A percentile compares a stretch with the other conserved stretches of the same genome.
phyloP scores from a whole-genome alignment of 139 green algal species.

The Coelastrella sp. region DNA sequence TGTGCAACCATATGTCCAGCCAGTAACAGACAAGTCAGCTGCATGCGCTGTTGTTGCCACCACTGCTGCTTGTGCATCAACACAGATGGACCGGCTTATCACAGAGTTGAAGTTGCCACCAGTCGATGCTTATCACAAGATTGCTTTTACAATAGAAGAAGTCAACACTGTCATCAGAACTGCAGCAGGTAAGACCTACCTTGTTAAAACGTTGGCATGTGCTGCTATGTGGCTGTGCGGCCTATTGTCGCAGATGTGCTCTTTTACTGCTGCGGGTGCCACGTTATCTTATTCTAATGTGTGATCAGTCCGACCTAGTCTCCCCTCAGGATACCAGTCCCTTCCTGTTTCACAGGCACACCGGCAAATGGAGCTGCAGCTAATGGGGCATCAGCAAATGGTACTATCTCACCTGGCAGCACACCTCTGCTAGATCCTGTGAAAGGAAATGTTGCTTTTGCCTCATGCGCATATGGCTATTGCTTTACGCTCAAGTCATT shows the following conservation, averaged over 20 bases:
- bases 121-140: constrained; percentile 98
- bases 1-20: background rate
- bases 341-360: background rate
- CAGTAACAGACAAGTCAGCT: background rate
- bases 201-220: too few species aligned
- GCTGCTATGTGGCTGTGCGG: background rate
- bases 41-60: background rate
- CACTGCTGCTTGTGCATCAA: background rate
- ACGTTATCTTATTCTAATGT: too few species aligned
- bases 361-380: background rate
- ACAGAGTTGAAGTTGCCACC: constrained; percentile 98
- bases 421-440: constrained; percentile 78
- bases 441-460: constrained; percentile 94
- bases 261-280: too few species aligned
- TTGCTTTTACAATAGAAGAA: constrained; percentile 97
- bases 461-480: constrained; percentile 80
- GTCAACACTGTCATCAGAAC: constrained; percentile 83
- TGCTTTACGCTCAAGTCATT: constrained; percentile 96
- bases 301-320: too few species aligned
- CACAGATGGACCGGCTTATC: constrained; percentile 93
- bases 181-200: background rate
- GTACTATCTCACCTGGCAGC: constrained; percentile 3
- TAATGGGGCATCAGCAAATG: constrained; percentile 25
- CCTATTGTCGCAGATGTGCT: background rate
- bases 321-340: too few species aligned